These are phyloP conservation scores for Lactarius hatsudake DNA, from an alignment of 768 basidiomycete genomes.

Conservation along the genomic window DNA sequence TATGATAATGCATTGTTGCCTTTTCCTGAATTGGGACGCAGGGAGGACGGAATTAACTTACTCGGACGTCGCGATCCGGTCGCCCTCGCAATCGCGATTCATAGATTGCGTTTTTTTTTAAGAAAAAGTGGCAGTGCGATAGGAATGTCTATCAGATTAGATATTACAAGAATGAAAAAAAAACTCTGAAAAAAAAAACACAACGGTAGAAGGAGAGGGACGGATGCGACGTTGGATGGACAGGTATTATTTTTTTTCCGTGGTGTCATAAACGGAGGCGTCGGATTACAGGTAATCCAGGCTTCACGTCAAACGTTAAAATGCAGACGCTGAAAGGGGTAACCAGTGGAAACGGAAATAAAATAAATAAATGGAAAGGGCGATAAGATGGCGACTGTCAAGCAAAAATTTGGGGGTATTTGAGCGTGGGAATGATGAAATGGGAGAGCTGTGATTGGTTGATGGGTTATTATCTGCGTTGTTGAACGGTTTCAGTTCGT, in stretches of 20 bases:
- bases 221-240: background rate
- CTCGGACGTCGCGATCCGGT: slow-evolving; percentile 11
- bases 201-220: background rate
- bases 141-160: slow-evolving; percentile 13
- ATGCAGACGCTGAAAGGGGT: slow-evolving; percentile 20
- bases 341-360: slow-evolving; percentile 7
- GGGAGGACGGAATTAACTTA: slow-evolving; percentile 1
- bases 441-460: slow-evolving; percentile 20
- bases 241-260: background rate
- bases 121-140: slow-evolving; percentile 21
- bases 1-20: slow-evolving; percentile 8
- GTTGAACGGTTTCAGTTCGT: background rate
- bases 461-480: slow-evolving; percentile 3
- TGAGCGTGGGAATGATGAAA: slow-evolving; percentile 22
- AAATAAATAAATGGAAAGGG: slow-evolving; percentile 1
- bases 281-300: slow-evolving; percentile 7
- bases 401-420: background rate
- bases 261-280: slow-evolving; percentile 11
- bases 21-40: background rate
- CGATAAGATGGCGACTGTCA: slow-evolving; percentile 12
- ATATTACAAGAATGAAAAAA: background rate
- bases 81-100: slow-evolving; percentile 17
- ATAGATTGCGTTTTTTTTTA: background rate
- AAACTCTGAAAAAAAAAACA: background rate
- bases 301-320: slow-evolving; percentile 22